Percentiles rank a stretch among this genome's conserved stretches.
Evolutionary conservation across 163 green algal species (phyloP).

Genomic region (Coccomyxa subellipsoidea): DNA sequence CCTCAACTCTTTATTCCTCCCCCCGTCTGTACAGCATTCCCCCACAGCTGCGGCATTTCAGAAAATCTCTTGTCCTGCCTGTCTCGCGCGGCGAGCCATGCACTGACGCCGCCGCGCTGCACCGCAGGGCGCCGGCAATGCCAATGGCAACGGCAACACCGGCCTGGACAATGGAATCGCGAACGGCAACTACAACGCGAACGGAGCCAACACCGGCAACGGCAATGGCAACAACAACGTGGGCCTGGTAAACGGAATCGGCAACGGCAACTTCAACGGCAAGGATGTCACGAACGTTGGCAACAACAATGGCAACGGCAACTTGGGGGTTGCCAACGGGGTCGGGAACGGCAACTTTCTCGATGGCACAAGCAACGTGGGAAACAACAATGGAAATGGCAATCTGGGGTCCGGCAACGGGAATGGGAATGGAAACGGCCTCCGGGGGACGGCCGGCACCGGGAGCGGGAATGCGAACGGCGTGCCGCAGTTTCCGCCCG

Average conservation of each 20-base stretch:
- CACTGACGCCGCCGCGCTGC: background rate
- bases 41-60: too few relatives aligned
- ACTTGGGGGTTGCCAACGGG: background rate
- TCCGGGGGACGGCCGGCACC: background rate
- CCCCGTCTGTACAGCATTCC: too few relatives aligned
- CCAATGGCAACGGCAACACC: background rate
- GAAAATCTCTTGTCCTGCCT: too few relatives aligned
- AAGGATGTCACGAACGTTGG: background rate
- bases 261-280: conserved; percentile 1
- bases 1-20: background rate
- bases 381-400: conserved; percentile 1
- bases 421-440: background rate
- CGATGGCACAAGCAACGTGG: background rate
- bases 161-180: background rate
- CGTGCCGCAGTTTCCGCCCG: background rate
- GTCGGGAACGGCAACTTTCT: background rate
- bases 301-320: background rate
- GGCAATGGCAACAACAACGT: conserved; percentile 4
- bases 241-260: background rate
- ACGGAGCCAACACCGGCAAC: background rate
- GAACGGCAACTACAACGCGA: background rate
- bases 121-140: background rate
- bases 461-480: background rate
- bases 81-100: too few relatives aligned
- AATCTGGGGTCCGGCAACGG: background rate